phyloP scores from a whole-genome alignment of 345 rosid genomes.

The Theobroma cacao region DNA sequence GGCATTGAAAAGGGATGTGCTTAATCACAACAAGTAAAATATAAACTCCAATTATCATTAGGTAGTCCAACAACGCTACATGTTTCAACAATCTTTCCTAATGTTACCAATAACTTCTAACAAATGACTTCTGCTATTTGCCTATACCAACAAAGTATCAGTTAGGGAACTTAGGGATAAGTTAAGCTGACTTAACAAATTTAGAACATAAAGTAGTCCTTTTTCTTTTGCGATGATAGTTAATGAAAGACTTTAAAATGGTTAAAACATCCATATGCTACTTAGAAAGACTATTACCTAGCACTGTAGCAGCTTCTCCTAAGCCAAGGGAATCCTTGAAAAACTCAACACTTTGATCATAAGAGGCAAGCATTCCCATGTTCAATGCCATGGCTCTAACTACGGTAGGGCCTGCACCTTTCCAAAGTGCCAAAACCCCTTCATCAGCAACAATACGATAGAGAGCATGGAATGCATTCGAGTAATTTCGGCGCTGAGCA shows the following conservation, averaged over 20 bases:
- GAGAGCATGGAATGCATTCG: conserved; percentile 97
- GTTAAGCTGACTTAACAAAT: not conserved
- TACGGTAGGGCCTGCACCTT: conserved; percentile 99
- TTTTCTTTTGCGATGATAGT: not conserved
- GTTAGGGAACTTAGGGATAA: not conserved
- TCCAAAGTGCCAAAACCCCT: conserved; percentile 97
- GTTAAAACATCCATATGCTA: not conserved
- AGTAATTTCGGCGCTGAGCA: conserved; percentile 89
- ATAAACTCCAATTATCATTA: not conserved
- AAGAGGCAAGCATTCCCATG: conserved; percentile 99
- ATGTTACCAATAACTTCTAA: not conserved
- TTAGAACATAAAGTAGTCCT: not conserved
- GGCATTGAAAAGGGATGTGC: not conserved
- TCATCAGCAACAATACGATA: conserved; percentile 77
- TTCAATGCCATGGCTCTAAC: conserved; percentile 99
- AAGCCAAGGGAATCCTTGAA: conserved; percentile 72
- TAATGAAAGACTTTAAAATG: not conserved
- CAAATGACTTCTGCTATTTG: not conserved
- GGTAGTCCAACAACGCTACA: not conserved
- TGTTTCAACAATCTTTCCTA: not conserved
- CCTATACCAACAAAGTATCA: not conserved
- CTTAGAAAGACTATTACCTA: conserved; percentile 30
- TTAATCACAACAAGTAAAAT: not conserved
- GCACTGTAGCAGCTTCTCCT: conserved; percentile 70
- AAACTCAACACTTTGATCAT: conserved; percentile 93